Percentiles rank a stretch among this genome's conserved stretches.
These are phyloP conservation scores for Pseudogymnoascus sp. DNA, from an alignment of 2,329 filamentous ascomycete genomes.

Conservation along the genomic window DNA sequence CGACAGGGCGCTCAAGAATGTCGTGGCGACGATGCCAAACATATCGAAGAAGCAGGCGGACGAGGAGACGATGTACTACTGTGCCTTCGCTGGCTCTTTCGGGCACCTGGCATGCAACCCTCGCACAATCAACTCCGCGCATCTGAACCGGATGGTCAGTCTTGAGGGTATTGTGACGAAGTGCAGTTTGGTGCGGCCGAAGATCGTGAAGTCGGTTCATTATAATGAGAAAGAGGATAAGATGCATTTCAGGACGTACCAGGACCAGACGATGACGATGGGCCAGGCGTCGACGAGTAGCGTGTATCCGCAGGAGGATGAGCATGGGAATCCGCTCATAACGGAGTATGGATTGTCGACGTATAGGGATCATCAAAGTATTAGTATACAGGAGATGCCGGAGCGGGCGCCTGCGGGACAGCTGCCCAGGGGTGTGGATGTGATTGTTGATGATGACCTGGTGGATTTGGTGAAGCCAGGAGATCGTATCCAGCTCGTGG, in stretches of 20 bases:
- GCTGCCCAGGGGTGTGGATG: conserved; percentile 88
- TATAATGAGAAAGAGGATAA: conserved; percentile 81
- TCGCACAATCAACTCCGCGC: conserved; percentile 76
- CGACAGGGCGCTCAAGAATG: conserved; percentile 79
- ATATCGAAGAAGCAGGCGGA: conserved; percentile 66
- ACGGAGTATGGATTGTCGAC: conserved; percentile 96
- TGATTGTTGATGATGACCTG: conserved; percentile 92
- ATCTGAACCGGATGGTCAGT: conserved; percentile 94
- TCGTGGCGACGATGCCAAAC: conserved; percentile 71
- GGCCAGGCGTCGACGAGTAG: conserved; percentile 81
- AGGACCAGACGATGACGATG: conserved; percentile 91
- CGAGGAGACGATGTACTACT: conserved; percentile 83
- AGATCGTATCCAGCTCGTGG: conserved; percentile 93
- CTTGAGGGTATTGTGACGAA: conserved; percentile 96
- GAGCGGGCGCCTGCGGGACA: conserved; percentile 92
- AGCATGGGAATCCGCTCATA: conserved; percentile 80
- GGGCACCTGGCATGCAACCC: conserved; percentile 93
- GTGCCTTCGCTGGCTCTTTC: conserved; percentile 93
- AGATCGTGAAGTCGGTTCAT: conserved; percentile 97
- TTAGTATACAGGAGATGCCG: conserved; percentile 99
- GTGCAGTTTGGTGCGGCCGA: conserved; percentile 88
- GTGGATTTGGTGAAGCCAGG: conserved; percentile 93
- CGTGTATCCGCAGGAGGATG: conserved; percentile 90
- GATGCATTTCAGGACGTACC: conserved; percentile 84
- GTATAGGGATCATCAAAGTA: conserved; percentile 95